Base-by-base conservation (phyloP, 2,329 filamentous ascomycete species). In the Helicocarpus griseus region DNA sequence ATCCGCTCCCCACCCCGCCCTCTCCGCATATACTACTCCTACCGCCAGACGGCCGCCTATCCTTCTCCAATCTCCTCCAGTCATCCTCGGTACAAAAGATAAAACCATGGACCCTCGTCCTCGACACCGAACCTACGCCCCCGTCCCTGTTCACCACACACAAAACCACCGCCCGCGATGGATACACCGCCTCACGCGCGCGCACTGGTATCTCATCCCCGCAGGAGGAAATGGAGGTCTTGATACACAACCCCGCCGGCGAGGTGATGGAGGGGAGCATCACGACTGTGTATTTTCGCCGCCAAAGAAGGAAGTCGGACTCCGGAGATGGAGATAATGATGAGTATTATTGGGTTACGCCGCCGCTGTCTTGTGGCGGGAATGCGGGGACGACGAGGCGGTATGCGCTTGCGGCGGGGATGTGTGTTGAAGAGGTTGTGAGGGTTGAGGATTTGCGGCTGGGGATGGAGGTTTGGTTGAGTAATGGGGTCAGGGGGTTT, bases 401-500 rank as follows among this genome's bases (percentile, higher is more conserved):
- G 53, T 95, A 89, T 84, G 86, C 88, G n/a, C 65, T 97, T 39
- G 79, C 85, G 54, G 78, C 73, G 50, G 76, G 79, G 0, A 70
- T 93, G 41, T 89, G 80, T 49, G 73, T 77, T 28, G 86, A 94
- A 62, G 78, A 82, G 56, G 67, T 72, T 2, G 73, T 95, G 14
- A 66, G 66, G n/a, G 73, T 73, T 2, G 70, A 76, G 11, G 82
- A 82, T 5, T 66, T 95, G 11, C 63, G 74, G 3, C 75, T 87
- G 56, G 87, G 84, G 1, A 90, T 96, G 66, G 77, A 83, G 49
- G 86, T 90, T 55, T 95, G 89, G 86, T 71, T 96, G 49, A 95
- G 89, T 66, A 96, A 91, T 66, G 89, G 87, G 0, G 85, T 91
- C 1, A 79, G 86, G 57, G 91, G 91, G 0, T 95, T 95, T 58